Percentiles rank a stretch among this genome's conserved stretches.
Evolutionary conservation across 2,329 filamentous ascomycete genomes (phyloP).

Genomic region (Fusarium nurragi): DNA sequence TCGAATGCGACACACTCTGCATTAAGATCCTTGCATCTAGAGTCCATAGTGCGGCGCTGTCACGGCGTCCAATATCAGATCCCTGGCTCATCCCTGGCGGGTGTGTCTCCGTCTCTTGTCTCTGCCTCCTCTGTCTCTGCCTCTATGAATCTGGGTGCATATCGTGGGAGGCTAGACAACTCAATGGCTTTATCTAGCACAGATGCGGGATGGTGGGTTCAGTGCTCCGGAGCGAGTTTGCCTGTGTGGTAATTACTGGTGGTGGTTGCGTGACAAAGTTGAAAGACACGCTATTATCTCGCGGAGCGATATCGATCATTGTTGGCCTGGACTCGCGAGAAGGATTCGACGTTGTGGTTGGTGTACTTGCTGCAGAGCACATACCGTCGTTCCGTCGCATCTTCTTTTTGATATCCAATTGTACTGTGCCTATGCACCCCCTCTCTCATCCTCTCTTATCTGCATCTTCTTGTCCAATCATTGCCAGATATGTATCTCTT

Average conservation of each 20-base stretch:
- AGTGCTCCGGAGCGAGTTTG: no score
- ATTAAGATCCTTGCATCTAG: slow-evolving; percentile 39
- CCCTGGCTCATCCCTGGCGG: slow-evolving; percentile 29
- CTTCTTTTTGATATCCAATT: slow-evolving; percentile 12
- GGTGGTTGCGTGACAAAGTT: slow-evolving; percentile 35
- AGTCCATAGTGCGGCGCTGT: slow-evolving; percentile 29
- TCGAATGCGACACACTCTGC: slow-evolving; percentile 40
- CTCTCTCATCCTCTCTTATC: slow-evolving; percentile 37
- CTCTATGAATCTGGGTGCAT: slow-evolving; percentile 3
- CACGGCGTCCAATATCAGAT: slow-evolving; percentile 31
- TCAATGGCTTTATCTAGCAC: slow-evolving; percentile 26
- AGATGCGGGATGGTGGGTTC: slow-evolving; percentile 24
- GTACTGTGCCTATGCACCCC: slow-evolving; percentile 10
- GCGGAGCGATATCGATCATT: no score
- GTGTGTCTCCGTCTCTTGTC: slow-evolving; percentile 11
- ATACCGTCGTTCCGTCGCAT: slow-evolving; percentile 13
- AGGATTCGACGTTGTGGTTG: slow-evolving; percentile 24
- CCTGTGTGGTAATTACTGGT: slow-evolving; percentile 19
- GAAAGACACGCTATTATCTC: slow-evolving; percentile 35
- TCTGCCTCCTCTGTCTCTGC: background rate
- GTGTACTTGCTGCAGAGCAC: background rate
- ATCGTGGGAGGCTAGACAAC: slow-evolving; percentile 13
- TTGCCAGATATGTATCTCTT: background rate
- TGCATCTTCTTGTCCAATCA: slow-evolving; percentile 24
- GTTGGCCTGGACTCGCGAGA: slow-evolving; percentile 19